phyloP scores from a whole-genome alignment of 495 filamentous ascomycete genomes.

The Annulohypoxylon stygium region DNA sequence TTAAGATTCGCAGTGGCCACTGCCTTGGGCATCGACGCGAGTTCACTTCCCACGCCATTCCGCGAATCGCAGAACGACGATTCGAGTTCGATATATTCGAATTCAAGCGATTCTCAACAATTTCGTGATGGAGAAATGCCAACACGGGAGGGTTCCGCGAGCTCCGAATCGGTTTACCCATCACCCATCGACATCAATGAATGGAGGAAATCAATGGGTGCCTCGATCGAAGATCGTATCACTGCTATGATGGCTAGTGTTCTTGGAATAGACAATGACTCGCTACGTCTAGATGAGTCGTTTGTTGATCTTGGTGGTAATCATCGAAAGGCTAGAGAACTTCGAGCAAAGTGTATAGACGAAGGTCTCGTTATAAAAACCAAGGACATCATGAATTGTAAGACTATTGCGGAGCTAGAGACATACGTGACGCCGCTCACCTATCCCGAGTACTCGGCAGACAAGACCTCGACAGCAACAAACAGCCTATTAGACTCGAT shows the following conservation, averaged over 20 bases:
- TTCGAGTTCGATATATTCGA: slow-evolving; percentile 29
- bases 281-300: slow-evolving; percentile 51
- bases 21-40: slow-evolving; percentile 45
- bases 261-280: slow-evolving; percentile 47
- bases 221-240: slow-evolving; percentile 51
- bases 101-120: slow-evolving; percentile 17
- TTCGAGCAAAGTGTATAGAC: slow-evolving; percentile 53
- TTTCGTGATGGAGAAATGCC: background rate
- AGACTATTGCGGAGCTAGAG: slow-evolving; percentile 57
- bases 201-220: slow-evolving; percentile 37
- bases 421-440: slow-evolving; percentile 42
- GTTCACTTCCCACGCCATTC: slow-evolving; percentile 41
- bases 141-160: slow-evolving; percentile 7
- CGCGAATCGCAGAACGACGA: slow-evolving; percentile 17
- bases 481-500: slow-evolving; percentile 30
- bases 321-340: slow-evolving; percentile 51
- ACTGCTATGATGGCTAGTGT: slow-evolving; percentile 51
- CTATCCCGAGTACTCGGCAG: slow-evolving; percentile 3
- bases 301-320: slow-evolving; percentile 59
- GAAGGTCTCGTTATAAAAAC: slow-evolving; percentile 54
- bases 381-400: slow-evolving; percentile 58
- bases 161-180: slow-evolving; percentile 36
- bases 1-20: slow-evolving; percentile 47
- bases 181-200: slow-evolving; percentile 13
- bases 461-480: slow-evolving; percentile 6